phyloP scores from a whole-genome alignment of 2,329 filamentous ascomycete species.

The Thermothelomyces thermophilus region DNA sequence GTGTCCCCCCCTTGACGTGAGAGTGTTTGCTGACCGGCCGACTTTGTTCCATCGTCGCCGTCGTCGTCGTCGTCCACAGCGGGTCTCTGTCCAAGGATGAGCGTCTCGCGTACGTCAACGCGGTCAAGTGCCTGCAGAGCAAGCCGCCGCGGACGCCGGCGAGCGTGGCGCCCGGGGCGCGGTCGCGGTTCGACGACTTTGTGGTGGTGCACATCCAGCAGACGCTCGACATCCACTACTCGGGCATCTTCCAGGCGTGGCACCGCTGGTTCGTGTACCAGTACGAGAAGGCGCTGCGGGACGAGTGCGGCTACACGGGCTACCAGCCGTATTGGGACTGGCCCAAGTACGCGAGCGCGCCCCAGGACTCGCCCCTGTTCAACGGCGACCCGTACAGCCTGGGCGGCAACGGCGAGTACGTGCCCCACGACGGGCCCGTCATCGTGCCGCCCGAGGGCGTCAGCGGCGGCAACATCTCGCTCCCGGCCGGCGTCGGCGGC shows the following conservation, averaged over 20 bases:
- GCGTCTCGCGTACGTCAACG: slow-evolving; percentile 15
- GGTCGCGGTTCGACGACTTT: slow-evolving; percentile 44
- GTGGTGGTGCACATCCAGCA: slow-evolving; percentile 43
- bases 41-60: too few relatives aligned
- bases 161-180: slow-evolving; percentile 35
- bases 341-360: slow-evolving; percentile 39
- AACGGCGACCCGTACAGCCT: slow-evolving; percentile 42
- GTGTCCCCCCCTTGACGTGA: too few relatives aligned
- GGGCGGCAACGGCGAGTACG: slow-evolving; percentile 39
- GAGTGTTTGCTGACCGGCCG: slow-evolving; percentile 24
- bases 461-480: slow-evolving; percentile 22
- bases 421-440: slow-evolving; percentile 29
- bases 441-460: slow-evolving; percentile 26
- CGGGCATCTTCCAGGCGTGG: slow-evolving; percentile 29
- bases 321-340: slow-evolving; percentile 45
- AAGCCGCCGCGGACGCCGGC: slow-evolving; percentile 16
- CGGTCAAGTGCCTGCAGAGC: slow-evolving; percentile 18
- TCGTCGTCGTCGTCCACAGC: slow-evolving; percentile 26
- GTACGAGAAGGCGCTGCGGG: slow-evolving; percentile 29
- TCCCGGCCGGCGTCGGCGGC: slow-evolving; percentile 46
- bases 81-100: slow-evolving; percentile 15
- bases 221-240: slow-evolving; percentile 39
- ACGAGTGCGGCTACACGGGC: slow-evolving; percentile 34
- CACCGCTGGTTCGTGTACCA: slow-evolving; percentile 28
- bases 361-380: slow-evolving; percentile 42